These are phyloP conservation scores for Termitomyces titanicus DNA, from an alignment of 768 basidiomycete species.

Conservation along the genomic window DNA sequence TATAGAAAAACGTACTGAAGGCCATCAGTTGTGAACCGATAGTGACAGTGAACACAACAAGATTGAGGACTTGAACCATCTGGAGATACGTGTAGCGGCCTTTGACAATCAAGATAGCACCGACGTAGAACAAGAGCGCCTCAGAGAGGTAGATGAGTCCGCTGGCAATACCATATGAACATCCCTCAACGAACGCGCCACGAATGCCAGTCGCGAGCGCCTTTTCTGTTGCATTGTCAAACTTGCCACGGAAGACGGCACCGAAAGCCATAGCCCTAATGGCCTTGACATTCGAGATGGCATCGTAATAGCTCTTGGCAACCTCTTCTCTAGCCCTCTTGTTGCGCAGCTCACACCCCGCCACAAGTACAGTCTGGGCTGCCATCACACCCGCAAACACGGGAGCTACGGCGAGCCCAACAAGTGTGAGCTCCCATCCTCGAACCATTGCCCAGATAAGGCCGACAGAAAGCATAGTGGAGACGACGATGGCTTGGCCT, in stretches of 20 bases:
- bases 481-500: slow-evolving; percentile 69
- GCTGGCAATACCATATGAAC: slow-evolving; percentile 76
- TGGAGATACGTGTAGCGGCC: slow-evolving; percentile 84
- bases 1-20: slow-evolving; percentile 66
- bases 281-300: slow-evolving; percentile 78
- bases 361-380: slow-evolving; percentile 68
- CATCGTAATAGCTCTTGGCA: slow-evolving; percentile 80
- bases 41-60: slow-evolving; percentile 91
- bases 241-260: slow-evolving; percentile 61
- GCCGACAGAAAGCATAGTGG: slow-evolving; percentile 79
- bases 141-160: slow-evolving; percentile 87
- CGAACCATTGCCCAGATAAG: slow-evolving; percentile 83
- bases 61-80: slow-evolving; percentile 87
- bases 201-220: slow-evolving; percentile 67
- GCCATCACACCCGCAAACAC: slow-evolving; percentile 77
- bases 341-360: slow-evolving; percentile 70
- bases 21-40: slow-evolving; percentile 88
- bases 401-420: slow-evolving; percentile 83
- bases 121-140: slow-evolving; percentile 88
- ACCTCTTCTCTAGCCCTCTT: slow-evolving; percentile 87
- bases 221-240: slow-evolving; percentile 54
- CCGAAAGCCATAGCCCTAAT: slow-evolving; percentile 89
- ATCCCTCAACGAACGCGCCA: slow-evolving; percentile 87
- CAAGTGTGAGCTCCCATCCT: slow-evolving; percentile 93
- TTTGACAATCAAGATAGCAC: slow-evolving; percentile 76